Base-by-base conservation (phyloP, 805 yeast species). In the Millerago galiae region DNA sequence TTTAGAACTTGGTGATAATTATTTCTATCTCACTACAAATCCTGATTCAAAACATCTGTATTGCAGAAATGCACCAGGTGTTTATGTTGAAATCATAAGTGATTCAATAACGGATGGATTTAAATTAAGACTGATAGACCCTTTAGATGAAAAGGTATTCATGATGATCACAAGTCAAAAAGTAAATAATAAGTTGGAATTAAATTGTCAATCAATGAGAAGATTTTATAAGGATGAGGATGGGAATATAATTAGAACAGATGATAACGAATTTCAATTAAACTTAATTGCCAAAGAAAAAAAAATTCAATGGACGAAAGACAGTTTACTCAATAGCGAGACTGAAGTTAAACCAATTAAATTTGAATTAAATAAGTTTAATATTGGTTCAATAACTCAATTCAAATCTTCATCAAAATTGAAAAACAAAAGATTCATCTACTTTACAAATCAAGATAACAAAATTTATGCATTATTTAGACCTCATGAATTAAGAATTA, bases 31-130 rank as follows among this genome's bases (percentile, higher is more conserved):
- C 36, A 73, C 88, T 1, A 82, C 90, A 0, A 82, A 79, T 50
- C 89, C 89, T 0, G 79, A 77, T 17, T 59, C 67, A 15, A 70
- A 74, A 47, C 88, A 82, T 55, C 58, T 75, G 30, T 73, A 71
- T 48, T 74, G 83, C 41, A 63, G 83, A 27, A 67, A 70, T 49
- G 85, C 78, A 0, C 88, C 88, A 0, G 79, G 85, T 3, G 79
- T 75, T 52, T 75, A 71, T 50, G 75, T 81, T 13, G 70, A 70
- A 39, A 50, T 72, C 2, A 56, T 60, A 33, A 60, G 34, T 14
- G 24, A 21, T 1, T 14, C 14, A 3, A 51, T 61, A 2, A 52
- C 44, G 26, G 49, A 46, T 35, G 70, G 70, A 2, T 68, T 61
- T 44, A 50, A 56, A 15, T 43, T 70, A 34, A 27, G 56, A 2